A percentile compares a stretch with the other conserved stretches of the same genome.
Evolutionary conservation across 1,284 basidiomycete genomes (phyloP).

Genomic region (Pseudozyma thailandica): DNA sequence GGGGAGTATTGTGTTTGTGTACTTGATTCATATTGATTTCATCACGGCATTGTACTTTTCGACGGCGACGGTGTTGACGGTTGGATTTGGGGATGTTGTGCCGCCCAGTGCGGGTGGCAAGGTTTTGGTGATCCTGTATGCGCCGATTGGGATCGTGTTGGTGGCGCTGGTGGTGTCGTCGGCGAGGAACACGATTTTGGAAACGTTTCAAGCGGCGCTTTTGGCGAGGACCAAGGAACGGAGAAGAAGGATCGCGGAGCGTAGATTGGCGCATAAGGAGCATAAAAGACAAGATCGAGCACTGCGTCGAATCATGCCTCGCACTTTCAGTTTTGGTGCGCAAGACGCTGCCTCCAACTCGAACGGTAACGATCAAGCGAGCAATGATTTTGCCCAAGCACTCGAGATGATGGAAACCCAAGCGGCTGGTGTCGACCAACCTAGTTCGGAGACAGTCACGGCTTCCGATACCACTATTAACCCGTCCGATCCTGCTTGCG

Average conservation of each 20-base stretch:
- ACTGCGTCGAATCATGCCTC: slow-evolving; percentile 19
- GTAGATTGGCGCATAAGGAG: slow-evolving; percentile 22
- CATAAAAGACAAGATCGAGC: slow-evolving; percentile 34
- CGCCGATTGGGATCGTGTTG: slow-evolving; percentile 67
- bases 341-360: neutral
- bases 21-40: slow-evolving; percentile 45
- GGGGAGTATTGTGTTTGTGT: slow-evolving; percentile 55
- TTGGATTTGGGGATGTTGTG: slow-evolving; percentile 82
- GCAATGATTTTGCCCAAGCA: slow-evolving; percentile 31
- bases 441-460: neutral
- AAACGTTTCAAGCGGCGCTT: slow-evolving; percentile 68
- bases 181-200: slow-evolving; percentile 78
- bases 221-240: slow-evolving; percentile 32
- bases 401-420: slow-evolving; percentile 30
- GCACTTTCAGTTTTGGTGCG: slow-evolving; percentile 21
- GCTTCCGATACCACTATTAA: neutral
- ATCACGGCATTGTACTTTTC: slow-evolving; percentile 75
- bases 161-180: slow-evolving; percentile 75
- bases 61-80: slow-evolving; percentile 74
- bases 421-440: slow-evolving; percentile 1
- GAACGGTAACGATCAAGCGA: neutral
- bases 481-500: neutral
- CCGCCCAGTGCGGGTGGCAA: slow-evolving; percentile 74
- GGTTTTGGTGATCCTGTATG: slow-evolving; percentile 60
- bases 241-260: slow-evolving; percentile 18